Percentiles rank a stretch among this genome's conserved stretches.
phyloP scores from a whole-genome alignment of 108 stramenopile species.

The Heterococcus sp. region DNA sequence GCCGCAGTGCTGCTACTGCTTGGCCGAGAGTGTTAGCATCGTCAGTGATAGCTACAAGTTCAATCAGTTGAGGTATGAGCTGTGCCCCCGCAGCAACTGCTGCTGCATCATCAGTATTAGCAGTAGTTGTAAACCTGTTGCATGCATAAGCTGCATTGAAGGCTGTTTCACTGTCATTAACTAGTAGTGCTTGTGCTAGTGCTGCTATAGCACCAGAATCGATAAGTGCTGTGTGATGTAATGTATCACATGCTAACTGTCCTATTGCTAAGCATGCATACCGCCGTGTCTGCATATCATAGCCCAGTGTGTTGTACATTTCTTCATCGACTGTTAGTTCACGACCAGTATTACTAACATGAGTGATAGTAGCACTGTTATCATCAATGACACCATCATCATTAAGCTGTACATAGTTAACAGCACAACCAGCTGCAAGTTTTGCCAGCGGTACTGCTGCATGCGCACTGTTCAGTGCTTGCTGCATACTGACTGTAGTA shows the following conservation, averaged over 20 bases:
- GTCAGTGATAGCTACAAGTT: slow-evolving; percentile 14
- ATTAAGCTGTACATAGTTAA: background rate
- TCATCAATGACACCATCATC: too few species aligned
- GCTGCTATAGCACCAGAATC: slow-evolving; percentile 26
- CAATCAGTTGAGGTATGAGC: background rate
- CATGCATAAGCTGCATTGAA: slow-evolving; percentile 69
- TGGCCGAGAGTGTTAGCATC: slow-evolving; percentile 57
- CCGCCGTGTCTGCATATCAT: slow-evolving; percentile 55
- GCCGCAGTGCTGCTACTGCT: slow-evolving; percentile 63
- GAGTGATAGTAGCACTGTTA: too few species aligned
- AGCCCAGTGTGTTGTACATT: slow-evolving; percentile 27
- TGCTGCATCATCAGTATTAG: slow-evolving; percentile 4
- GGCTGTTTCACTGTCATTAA: slow-evolving; percentile 61
- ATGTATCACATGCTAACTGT: slow-evolving; percentile 53
- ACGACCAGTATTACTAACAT: background rate
- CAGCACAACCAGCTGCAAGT: slow-evolving; percentile 46
- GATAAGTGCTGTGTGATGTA: slow-evolving; percentile 51
- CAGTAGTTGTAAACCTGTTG: slow-evolving; percentile 61
- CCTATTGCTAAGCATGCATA: slow-evolving; percentile 73
- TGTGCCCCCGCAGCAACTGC: background rate
- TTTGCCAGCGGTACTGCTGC: slow-evolving; percentile 19
- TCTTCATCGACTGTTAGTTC: background rate
- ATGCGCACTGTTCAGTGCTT: slow-evolving; percentile 24
- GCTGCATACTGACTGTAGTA: slow-evolving; percentile 50
- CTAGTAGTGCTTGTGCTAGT: slow-evolving; percentile 36